Base-by-base conservation (phyloP, 2,329 filamentous ascomycete genomes). In the Paecilomyces variotii region DNA sequence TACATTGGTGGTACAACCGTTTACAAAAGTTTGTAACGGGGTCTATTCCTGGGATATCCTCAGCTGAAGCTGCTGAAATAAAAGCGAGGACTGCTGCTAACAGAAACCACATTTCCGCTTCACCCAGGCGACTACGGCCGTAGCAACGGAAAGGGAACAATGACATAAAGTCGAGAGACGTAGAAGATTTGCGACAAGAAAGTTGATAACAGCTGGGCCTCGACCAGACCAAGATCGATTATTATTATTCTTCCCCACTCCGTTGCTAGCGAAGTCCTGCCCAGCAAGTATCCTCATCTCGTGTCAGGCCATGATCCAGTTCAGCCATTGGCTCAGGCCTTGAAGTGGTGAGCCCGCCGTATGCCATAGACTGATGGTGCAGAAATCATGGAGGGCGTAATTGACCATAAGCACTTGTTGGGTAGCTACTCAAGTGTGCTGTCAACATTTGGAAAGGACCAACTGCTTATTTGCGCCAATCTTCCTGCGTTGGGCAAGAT, bases 1-100 rank as follows among this genome's bases (percentile, higher is more conserved):
- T 56, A 70, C 67, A 70, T 61, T 69, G 67, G 58, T 70, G 68
- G 30, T 65, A 63, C 34, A 69, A 59, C 54, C 69, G 63, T 45
- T 63, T 59, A 58, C 68, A 70, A 56, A 68, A 67, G 24, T 45
- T 45, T 2, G 39, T 9, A 19, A 45, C n/a, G n/a, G 39, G 39
- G 19, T 45, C 39, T 5, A 45, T 45, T 14, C n/a, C 39, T 19
- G 12, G 4, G 4, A 14, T 19, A 45, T 45, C 39, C 1, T 6
- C 39, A 2, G 19, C 19, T 19, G 19, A 45, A 45, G 39, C 39
- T 24, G n/a, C n/a, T 19, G 39, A n/a, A 19, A 45, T 19, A n/a
- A 45, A 14, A 19, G 39, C 14, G n/a, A 45, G 39, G 39, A 45
- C 39, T 19, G 39, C n/a, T 45, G n/a, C 7, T n/a, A 24, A 9